Conservation (phyloP, 495 filamentous ascomycete species). For the Bathelium albidoporum region DNA sequence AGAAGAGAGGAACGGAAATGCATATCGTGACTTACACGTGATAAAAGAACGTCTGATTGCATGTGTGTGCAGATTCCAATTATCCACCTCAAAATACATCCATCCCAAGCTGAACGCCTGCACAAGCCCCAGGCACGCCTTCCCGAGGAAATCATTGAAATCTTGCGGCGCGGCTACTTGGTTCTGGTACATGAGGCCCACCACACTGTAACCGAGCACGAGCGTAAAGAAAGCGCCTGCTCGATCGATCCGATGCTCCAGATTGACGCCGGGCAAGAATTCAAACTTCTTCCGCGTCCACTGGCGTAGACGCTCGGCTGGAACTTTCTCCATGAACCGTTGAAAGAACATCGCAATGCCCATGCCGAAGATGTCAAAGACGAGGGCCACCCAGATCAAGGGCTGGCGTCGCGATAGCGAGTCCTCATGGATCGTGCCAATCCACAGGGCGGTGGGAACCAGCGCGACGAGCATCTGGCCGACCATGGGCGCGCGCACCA, state of each 20-base stretch:
- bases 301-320: background rate
- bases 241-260: conserved; percentile 51
- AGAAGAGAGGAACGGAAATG: background rate
- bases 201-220: conserved; percentile 50
- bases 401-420: conserved; percentile 32
- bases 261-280: conserved; percentile 47
- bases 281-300: conserved; percentile 38
- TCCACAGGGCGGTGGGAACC: conserved; percentile 41
- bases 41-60: conserved; percentile 42
- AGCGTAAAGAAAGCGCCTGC: conserved; percentile 50
- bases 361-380: conserved; percentile 34
- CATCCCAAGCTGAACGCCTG: conserved; percentile 54
- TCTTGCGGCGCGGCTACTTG: conserved; percentile 24
- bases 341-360: conserved; percentile 26
- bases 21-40: conserved; percentile 4
- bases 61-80: conserved; percentile 42
- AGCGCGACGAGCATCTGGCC: conserved; percentile 29
- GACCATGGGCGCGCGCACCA: conserved; percentile 45
- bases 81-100: conserved; percentile 55
- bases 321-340: conserved; percentile 16
- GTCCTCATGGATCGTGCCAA: conserved; percentile 41
- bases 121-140: conserved; percentile 45
- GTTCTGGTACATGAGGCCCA: conserved; percentile 48
- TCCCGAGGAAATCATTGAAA: conserved; percentile 49
- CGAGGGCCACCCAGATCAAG: conserved; percentile 42